phyloP scores from a whole-genome alignment of 2,329 filamentous ascomycete genomes.

The Neonectria magnoliae region DNA sequence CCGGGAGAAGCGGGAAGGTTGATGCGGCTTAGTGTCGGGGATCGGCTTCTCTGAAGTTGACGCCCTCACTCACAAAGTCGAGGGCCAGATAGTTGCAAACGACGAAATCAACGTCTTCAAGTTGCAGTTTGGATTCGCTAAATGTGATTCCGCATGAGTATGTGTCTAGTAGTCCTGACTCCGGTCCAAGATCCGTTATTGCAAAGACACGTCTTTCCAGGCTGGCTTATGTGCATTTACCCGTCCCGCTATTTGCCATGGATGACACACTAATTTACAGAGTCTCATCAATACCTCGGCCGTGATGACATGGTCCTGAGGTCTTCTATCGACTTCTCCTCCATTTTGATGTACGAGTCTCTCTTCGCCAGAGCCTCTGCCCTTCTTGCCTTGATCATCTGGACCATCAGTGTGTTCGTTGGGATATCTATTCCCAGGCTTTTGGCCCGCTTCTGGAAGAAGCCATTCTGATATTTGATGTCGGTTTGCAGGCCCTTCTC shows the following conservation, averaged over 20 bases:
- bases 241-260: slow-evolving; percentile 3
- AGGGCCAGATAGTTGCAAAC: too few relatives aligned
- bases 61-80: too few relatives aligned
- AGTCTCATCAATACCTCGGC: slow-evolving; percentile 19
- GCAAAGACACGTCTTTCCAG: neutral
- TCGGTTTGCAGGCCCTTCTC: slow-evolving; percentile 73
- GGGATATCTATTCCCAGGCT: slow-evolving; percentile 77
- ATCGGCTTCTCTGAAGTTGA: too few relatives aligned
- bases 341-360: slow-evolving; percentile 47
- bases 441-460: slow-evolving; percentile 78
- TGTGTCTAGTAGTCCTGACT: too few relatives aligned
- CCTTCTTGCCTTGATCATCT: slow-evolving; percentile 78
- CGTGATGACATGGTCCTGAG: slow-evolving; percentile 23
- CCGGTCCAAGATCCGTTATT: too few relatives aligned
- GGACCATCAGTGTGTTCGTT: slow-evolving; percentile 77
- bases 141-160: too few relatives aligned
- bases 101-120: too few relatives aligned
- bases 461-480: slow-evolving; percentile 88
- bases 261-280: slow-evolving; percentile 32
- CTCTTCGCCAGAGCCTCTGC: slow-evolving; percentile 46
- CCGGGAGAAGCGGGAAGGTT: too few relatives aligned
- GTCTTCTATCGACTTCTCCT: slow-evolving; percentile 47
- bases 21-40: too few relatives aligned
- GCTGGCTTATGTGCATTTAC: slow-evolving; percentile 1
- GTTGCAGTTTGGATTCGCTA: too few relatives aligned